A percentile compares a stretch with the other conserved stretches of the same genome.
phyloP scores from a whole-genome alignment of 73 alveolate species.

The Diophrys appendiculata region DNA sequence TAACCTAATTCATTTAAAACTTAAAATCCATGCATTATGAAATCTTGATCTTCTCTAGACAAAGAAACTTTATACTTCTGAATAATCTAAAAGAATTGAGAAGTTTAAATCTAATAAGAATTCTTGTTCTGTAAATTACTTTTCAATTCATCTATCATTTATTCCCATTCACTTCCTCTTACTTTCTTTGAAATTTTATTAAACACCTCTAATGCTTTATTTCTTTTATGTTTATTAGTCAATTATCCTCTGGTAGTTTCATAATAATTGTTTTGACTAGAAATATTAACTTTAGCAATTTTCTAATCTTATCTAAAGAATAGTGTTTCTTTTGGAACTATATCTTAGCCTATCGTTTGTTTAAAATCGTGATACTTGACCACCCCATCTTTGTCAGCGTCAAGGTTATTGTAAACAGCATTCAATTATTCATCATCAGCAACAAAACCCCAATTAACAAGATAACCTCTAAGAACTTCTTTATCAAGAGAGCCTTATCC shows the following conservation, averaged over 20 bases:
- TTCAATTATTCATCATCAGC: background rate
- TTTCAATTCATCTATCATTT: no score
- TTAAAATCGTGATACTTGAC: background rate
- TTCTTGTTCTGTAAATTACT: no score
- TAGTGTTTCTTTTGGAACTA: slow-evolving; percentile 34
- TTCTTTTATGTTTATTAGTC: background rate
- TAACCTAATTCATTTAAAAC: background rate
- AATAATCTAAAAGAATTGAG: background rate
- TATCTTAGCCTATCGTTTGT: slow-evolving; percentile 32
- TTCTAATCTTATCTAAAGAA: slow-evolving; percentile 41
- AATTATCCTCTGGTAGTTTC: background rate
- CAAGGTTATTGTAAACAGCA: background rate
- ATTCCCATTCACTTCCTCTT: no score
- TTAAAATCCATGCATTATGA: background rate
- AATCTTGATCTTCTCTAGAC: background rate
- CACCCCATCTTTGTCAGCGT: background rate
- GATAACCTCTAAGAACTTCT: background rate
- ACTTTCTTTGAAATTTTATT: background rate
- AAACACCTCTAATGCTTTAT: background rate
- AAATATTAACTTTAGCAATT: slow-evolving; percentile 16
- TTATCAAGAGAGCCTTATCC: background rate
- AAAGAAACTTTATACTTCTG: background rate
- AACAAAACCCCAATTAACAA: background rate
- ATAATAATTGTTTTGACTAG: background rate
- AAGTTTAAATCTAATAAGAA: no score